These are phyloP conservation scores for Calonectria naviculata DNA, from an alignment of 2,329 filamentous ascomycete genomes.

Conservation along the genomic window DNA sequence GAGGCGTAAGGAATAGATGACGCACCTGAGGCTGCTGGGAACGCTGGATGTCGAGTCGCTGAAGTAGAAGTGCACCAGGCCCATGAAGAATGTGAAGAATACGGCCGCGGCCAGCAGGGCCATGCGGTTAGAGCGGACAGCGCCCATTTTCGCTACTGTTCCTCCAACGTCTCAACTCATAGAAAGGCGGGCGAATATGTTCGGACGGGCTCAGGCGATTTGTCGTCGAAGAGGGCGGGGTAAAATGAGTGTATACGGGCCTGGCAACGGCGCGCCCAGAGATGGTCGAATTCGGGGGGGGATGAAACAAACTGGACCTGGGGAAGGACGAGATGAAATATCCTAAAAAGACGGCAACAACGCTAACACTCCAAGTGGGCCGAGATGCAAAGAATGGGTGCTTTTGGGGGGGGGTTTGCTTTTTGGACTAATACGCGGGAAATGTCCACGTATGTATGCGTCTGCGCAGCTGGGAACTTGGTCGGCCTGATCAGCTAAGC, in stretches of 20 bases:
- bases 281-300: not conserved
- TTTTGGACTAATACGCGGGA: not conserved
- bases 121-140: slow-evolving; percentile 19
- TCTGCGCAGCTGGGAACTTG: not conserved
- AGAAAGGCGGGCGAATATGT: not conserved
- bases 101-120: slow-evolving; percentile 16
- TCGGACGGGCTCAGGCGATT: not conserved
- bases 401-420: not conserved
- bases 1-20: not conserved
- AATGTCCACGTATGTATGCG: not conserved
- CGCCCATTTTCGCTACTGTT: slow-evolving; percentile 11
- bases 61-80: slow-evolving; percentile 18
- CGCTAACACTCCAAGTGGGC: not conserved
- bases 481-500: not conserved
- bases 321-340: not conserved
- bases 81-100: slow-evolving; percentile 25
- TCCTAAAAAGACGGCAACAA: not conserved
- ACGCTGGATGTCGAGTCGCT: not conserved
- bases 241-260: not conserved
- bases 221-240: not conserved
- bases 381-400: not conserved
- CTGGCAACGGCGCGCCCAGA: not conserved
- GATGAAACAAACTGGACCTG: not conserved
- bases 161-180: not conserved
- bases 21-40: not conserved